Conservation (phyloP, 257 asterid genomes). For the Coffea canephora region DNA sequence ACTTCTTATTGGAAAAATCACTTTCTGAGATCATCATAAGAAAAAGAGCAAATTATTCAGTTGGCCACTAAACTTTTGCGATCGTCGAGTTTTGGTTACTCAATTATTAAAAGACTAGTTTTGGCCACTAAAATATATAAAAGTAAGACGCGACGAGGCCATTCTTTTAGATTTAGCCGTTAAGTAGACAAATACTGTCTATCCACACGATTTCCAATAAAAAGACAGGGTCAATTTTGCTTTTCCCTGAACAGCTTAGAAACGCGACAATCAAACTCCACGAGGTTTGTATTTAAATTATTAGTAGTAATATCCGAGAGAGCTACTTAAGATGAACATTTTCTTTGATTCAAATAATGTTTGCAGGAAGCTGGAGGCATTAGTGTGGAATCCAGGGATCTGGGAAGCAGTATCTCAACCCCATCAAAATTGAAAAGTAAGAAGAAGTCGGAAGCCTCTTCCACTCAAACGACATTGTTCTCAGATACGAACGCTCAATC, state of each 20-base stretch:
- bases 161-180: no score
- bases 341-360: neutral
- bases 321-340: neutral
- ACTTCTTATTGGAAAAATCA: neutral
- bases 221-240: neutral
- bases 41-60: no score
- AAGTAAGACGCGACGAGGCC: no score
- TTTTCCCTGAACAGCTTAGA: neutral
- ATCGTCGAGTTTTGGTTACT: no score
- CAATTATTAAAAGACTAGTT: no score
- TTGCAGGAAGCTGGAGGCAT: slow-evolving; percentile 43
- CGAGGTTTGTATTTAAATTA: no score
- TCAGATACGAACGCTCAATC: slow-evolving; percentile 33
- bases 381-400: slow-evolving; percentile 28
- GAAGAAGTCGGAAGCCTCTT: slow-evolving; percentile 54
- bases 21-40: neutral
- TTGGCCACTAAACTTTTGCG: no score
- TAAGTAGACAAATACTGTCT: no score
- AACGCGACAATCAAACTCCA: no score
- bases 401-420: slow-evolving; percentile 36
- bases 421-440: slow-evolving; percentile 67
- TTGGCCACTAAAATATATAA: no score
- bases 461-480: slow-evolving; percentile 35
- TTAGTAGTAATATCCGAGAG: no score
- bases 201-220: no score